These are phyloP conservation scores for Skeletonema tropicum DNA, from an alignment of 108 stramenopile genomes.

Conservation along the genomic window DNA sequence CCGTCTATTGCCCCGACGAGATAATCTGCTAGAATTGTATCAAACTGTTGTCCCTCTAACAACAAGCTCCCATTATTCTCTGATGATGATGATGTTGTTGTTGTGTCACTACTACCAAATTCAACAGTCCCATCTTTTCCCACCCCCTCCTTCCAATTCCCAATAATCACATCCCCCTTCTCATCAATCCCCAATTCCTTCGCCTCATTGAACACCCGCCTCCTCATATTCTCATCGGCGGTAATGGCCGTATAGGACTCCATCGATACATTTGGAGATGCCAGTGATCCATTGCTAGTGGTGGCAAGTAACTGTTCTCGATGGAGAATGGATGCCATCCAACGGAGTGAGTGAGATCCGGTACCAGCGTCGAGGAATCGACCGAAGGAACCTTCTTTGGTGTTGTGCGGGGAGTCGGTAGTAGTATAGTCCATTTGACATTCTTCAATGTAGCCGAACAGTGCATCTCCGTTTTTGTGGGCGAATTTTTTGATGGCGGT, in stretches of 20 bases:
- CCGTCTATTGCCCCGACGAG: constrained; percentile 97
- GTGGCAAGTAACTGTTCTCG: constrained; percentile 32
- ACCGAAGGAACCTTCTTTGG: constrained; percentile 55
- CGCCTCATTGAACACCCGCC: constrained; percentile 69
- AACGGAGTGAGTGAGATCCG: constrained; percentile 90
- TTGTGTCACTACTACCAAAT: neutral
- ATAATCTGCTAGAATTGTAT: constrained; percentile 94
- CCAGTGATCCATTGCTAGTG: constrained; percentile 26
- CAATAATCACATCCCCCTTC: constrained; percentile 78
- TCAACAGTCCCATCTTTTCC: constrained; percentile 21
- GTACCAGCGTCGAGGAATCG: constrained; percentile 92
- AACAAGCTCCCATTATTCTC: constrained; percentile 3
- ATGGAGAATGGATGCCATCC: constrained; percentile 84
- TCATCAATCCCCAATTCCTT: constrained; percentile 55
- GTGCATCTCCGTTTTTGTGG: constrained; percentile 65
- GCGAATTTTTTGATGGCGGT: constrained; percentile 52
- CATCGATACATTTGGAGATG: constrained; percentile 52
- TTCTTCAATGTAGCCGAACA: constrained; percentile 84
- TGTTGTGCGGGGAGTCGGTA: constrained; percentile 8
- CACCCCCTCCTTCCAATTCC: constrained; percentile 81
- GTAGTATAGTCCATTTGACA: constrained; percentile 70
- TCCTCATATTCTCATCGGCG: constrained; percentile 81
- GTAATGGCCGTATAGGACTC: constrained; percentile 79
- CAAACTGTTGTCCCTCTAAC: constrained; percentile 46
- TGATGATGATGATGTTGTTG: neutral